Evolutionary conservation across 2,329 filamentous ascomycete species (phyloP), one percentile per base, ranked within the genome.

Genomic region (Diaporthe helianthi): DNA sequence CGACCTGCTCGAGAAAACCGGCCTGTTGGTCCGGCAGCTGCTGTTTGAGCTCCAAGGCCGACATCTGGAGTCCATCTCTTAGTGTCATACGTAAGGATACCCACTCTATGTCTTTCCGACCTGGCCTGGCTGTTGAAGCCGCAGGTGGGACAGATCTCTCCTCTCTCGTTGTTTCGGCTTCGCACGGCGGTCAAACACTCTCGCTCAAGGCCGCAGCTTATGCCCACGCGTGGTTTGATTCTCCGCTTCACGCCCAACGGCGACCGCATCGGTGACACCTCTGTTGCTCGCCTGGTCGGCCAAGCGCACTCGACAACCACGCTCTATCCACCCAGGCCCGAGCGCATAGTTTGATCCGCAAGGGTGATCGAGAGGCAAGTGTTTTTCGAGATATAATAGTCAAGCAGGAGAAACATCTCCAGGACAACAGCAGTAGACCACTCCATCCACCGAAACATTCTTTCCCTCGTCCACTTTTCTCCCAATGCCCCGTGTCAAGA

Each of bases 381-480:
- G 49, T 69, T 41, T 53, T 36, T 52, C 65, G 17, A 49, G 22
- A 36, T 71, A 71, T 71, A 71, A 69, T 68, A 71, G 19, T 41
- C 60, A 12, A 31, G 60, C 36, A 38, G 12, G 31, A n/a, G 66
- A 55, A 55, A 58, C 52, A 66, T 65, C 22, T 24, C 29, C 19
- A n/a, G 5, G 46, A 53, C 33, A 53, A 44, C 9, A 36, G 0
- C 46, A 31, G 17, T 9, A 65, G 26, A 64, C 69, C 69, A 65
- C 47, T 47, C 52, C 31, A 69, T 10, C 46, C 41, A 53, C 47
- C 53, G 24, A 61, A 53, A 36, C 51, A 64, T 61, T 38, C 60
- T 31, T 47, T 44, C 31, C 51, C 17, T 44, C 65, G 24, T 51
- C 26, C 26, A 38, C 47, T 38, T 31, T 13, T 12, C 44, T n/a